Base-by-base conservation (phyloP, 2,329 filamentous ascomycete species). In the Ceratocystis variospora region DNA sequence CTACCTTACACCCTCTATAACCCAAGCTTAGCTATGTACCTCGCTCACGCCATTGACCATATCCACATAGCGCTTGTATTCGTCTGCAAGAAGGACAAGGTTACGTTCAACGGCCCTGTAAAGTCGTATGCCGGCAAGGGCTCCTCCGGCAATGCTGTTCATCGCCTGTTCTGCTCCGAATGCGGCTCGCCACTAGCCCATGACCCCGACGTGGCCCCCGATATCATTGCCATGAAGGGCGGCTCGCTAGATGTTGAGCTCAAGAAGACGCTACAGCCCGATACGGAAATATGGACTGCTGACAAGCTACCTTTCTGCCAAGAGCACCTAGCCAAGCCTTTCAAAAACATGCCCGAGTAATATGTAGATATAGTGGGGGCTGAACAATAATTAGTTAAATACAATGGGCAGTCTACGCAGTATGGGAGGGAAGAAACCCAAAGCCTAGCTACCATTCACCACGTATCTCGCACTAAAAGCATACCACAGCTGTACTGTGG, bases 101-200 rank as follows among this genome's bases (percentile, higher is more conserved):
- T 88, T 71, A 83, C 76, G 68, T 77, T 87, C 74, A 80, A 80
- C 17, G 85, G 85, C 69, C 83, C 84, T 50, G 78, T 80, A 75
- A 88, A 88, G 81, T 85, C 78, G 74, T 88, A 76, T 75, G 78
- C 83, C 46, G 81, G 83, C 71, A 78, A 76, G 69, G 85, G 83
- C 70, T 78, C 76, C 68, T 87, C 83, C 0, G 85, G 85, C 73
- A 80, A 86, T 64, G 75, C 77, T 67, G 85, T 87, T 69, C 84
- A 86, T 78, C 84, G 85, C 70, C 77, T 87, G 74, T 88, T 88
- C 79, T 88, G 85, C 80, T 77, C 78, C 70, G 84, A 87, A 72
- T 88, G 85, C 75, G 85, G 85, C 69, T 86, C 83, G 17, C 85
- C 85, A 68, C 86, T 88, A 71, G 85, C 85, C 68, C 85, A 88